Conservation (phyloP, 148 eudicot genomes). For the Cornus kousa region DNA sequence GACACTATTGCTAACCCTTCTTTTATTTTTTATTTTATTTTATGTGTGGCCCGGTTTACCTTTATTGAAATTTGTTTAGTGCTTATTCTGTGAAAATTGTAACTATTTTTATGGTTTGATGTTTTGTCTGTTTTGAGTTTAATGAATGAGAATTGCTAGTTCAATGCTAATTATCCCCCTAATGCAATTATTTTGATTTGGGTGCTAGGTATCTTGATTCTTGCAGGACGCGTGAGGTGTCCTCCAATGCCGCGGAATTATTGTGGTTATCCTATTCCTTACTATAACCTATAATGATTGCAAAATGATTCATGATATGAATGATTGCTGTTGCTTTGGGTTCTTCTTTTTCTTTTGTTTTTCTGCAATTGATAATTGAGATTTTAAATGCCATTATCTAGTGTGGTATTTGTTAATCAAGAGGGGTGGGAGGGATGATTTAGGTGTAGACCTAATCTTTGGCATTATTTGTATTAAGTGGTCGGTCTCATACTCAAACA, state of each 20-base stretch:
- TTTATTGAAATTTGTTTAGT: background rate
- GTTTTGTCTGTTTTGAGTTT: background rate
- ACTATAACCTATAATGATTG: background rate
- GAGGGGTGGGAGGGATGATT: no score
- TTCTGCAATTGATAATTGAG: no score
- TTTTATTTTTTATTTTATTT: no score
- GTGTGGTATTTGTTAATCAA: no score
- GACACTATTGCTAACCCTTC: background rate
- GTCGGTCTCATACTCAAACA: no score
- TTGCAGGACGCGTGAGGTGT: conserved; percentile 48
- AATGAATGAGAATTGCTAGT: background rate
- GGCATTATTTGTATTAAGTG: no score
- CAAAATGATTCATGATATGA: background rate
- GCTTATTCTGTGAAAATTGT: background rate
- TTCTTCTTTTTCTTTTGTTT: background rate
- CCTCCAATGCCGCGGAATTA: conserved; percentile 40
- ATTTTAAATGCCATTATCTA: no score
- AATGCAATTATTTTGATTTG: background rate
- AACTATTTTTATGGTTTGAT: background rate
- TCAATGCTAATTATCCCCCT: background rate
- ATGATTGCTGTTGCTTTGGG: background rate
- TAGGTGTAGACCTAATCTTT: no score
- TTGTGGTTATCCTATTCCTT: conserved; percentile 18
- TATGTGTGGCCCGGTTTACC: background rate
- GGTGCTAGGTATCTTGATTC: conserved; percentile 42